These are phyloP conservation scores for Pistacia integerrima DNA, from an alignment of 345 rosid genomes.

Conservation along the genomic window DNA sequence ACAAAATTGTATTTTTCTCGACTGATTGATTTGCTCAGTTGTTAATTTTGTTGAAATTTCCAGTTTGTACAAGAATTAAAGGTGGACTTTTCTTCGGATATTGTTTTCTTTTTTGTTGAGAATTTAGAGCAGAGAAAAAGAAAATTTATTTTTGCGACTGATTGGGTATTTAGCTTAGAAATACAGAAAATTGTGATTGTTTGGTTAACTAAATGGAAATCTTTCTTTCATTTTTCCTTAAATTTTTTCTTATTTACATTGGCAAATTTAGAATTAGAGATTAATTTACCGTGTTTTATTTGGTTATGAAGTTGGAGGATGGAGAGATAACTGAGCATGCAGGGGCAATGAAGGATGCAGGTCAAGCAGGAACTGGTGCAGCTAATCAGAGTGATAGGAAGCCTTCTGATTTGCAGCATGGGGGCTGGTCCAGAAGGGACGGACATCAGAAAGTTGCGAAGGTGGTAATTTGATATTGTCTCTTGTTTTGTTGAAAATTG, in stretches of 20 bases:
- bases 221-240: not conserved
- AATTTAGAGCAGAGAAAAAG: not conserved
- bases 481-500: not conserved
- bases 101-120: not conserved
- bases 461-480: constrained; percentile 40
- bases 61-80: too few species aligned
- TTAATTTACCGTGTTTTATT: constrained; percentile 5
- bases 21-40: too few species aligned
- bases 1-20: too few species aligned
- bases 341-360: constrained; percentile 33
- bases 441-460: constrained; percentile 45
- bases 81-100: too few species aligned
- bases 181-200: not conserved
- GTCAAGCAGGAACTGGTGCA: constrained; percentile 34
- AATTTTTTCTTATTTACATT: not conserved
- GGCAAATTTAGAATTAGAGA: too few species aligned
- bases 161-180: not conserved
- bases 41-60: too few species aligned
- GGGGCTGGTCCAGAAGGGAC: constrained; percentile 64
- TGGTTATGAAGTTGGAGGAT: constrained; percentile 60
- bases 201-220: not conserved
- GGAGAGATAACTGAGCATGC: constrained; percentile 61
- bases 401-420: constrained; percentile 37
- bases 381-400: constrained; percentile 40
- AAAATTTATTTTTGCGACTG: too few species aligned